Conservation (phyloP, 78 protist species). For the Emiliania huxleyi region DNA sequence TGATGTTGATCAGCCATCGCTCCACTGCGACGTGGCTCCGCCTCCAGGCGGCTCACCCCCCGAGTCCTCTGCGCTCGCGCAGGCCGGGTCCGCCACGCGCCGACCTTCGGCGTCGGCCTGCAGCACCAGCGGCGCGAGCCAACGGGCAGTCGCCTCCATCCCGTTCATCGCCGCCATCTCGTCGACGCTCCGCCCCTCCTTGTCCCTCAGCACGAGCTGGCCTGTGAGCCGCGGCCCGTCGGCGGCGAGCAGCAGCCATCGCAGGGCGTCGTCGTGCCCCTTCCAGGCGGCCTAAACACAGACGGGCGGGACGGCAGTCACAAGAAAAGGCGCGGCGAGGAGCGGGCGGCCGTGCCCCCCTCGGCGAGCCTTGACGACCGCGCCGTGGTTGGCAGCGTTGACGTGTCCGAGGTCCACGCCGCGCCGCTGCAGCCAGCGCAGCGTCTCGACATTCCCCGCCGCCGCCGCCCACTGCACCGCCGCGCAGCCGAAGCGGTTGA, state of each 20-base stretch:
- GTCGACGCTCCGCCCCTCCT: background rate
- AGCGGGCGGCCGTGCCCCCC: background rate
- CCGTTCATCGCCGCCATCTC: background rate
- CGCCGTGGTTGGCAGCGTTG: background rate
- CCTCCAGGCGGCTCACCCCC: too few relatives aligned
- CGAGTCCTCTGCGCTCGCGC: too few relatives aligned
- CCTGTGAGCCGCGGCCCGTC: background rate
- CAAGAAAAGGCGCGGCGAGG: too few relatives aligned
- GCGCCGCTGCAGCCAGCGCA: background rate
- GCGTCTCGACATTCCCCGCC: background rate
- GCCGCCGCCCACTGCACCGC: slow-evolving; percentile 20
- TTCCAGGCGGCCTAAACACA: slow-evolving; percentile 25
- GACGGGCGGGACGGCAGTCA: too few relatives aligned
- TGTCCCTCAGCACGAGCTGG: background rate
- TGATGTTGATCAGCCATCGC: too few relatives aligned
- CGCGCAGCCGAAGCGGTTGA: background rate
- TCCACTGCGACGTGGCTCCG: too few relatives aligned
- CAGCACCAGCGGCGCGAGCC: background rate
- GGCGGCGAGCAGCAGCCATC: background rate
- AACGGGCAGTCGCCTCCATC: background rate
- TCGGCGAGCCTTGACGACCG: slow-evolving; percentile 17
- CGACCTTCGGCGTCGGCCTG: too few relatives aligned
- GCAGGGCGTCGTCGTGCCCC: background rate
- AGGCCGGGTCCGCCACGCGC: too few relatives aligned
- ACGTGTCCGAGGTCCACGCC: background rate